Conservation (phyloP, 139 green algal species). For the Micromonas commoda region DNA sequence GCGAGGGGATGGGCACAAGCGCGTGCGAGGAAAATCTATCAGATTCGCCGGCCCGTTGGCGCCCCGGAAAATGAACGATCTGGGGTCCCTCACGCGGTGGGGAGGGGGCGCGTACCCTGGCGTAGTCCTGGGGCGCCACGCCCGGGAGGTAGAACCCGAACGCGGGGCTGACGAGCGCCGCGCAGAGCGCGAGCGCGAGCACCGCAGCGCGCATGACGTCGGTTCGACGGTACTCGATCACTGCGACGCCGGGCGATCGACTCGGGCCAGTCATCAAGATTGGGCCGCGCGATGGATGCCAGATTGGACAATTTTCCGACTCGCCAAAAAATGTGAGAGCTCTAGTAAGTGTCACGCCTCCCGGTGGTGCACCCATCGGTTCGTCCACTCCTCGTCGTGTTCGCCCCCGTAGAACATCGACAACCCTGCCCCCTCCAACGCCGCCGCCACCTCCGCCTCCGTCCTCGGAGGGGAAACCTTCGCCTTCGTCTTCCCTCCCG, state of each 20-base stretch:
- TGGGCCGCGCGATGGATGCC: too few relatives aligned
- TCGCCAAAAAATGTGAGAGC: too few relatives aligned
- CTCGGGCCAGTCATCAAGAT: too few relatives aligned
- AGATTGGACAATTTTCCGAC: too few relatives aligned
- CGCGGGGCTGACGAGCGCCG: background rate
- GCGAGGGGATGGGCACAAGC: background rate
- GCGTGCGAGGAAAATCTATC: too few relatives aligned
- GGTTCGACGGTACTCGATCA: too few relatives aligned
- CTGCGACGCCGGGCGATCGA: background rate
- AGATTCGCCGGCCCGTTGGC: background rate
- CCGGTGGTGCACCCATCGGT: background rate
- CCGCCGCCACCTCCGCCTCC: background rate
- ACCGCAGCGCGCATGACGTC: background rate
- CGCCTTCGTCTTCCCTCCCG: background rate
- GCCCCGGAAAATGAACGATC: background rate
- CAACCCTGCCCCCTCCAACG: background rate
- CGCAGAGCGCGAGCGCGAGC: background rate
- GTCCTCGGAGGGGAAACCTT: background rate
- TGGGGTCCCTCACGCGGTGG: background rate
- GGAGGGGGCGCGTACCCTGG: background rate
- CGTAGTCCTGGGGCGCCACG: constrained; percentile 65
- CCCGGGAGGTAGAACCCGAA: constrained; percentile 84
- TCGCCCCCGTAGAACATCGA: constrained; percentile 2
- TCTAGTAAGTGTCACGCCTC: too few relatives aligned
- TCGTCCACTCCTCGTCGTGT: background rate